phyloP scores from a whole-genome alignment of 345 rosid species.

The Firmiana major region DNA sequence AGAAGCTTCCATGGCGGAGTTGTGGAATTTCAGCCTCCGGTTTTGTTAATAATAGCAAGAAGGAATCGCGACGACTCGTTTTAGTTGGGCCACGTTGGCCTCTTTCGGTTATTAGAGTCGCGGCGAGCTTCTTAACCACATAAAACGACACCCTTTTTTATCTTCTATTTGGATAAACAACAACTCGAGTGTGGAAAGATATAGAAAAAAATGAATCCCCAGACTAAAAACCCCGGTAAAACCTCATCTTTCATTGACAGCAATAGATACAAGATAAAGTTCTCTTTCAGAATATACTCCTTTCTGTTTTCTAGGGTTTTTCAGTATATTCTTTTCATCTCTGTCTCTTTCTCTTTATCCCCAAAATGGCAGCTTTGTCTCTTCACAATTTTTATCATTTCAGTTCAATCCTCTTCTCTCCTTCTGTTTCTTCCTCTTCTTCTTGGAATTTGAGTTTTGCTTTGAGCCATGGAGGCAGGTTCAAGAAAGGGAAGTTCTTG shows the following conservation, averaged over 20 bases:
- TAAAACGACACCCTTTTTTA: not conserved
- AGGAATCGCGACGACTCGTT: constrained; percentile 1
- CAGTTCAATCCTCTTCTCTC: constrained; percentile 22
- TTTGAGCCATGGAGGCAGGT: constrained; percentile 7
- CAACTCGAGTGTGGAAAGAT: too few relatives aligned
- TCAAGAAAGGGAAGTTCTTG: constrained; percentile 32
- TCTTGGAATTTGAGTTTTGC: constrained; percentile 11
- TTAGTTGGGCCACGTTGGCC: not conserved
- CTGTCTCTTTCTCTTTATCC: constrained; percentile 3
- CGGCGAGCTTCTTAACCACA: not conserved
- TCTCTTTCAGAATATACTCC: not conserved
- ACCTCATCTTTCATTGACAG: constrained; percentile 8
- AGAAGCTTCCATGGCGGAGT: constrained; percentile 4
- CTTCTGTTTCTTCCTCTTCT: constrained; percentile 11
- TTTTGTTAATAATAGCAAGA: not conserved
- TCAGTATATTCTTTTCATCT: constrained; percentile 37
- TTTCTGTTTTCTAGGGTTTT: constrained; percentile 33
- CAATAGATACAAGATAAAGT: constrained; percentile 12
- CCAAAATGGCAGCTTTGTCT: constrained; percentile 46
- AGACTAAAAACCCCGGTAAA: constrained; percentile 3
- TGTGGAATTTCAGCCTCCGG: not conserved
- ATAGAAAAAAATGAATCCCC: too few relatives aligned
- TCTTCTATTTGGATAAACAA: too few relatives aligned
- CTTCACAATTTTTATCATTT: constrained; percentile 26
- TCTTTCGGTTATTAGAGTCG: not conserved